These are phyloP conservation scores for Beauveria medogensis DNA, from an alignment of 2,329 filamentous ascomycete genomes.

Conservation along the genomic window DNA sequence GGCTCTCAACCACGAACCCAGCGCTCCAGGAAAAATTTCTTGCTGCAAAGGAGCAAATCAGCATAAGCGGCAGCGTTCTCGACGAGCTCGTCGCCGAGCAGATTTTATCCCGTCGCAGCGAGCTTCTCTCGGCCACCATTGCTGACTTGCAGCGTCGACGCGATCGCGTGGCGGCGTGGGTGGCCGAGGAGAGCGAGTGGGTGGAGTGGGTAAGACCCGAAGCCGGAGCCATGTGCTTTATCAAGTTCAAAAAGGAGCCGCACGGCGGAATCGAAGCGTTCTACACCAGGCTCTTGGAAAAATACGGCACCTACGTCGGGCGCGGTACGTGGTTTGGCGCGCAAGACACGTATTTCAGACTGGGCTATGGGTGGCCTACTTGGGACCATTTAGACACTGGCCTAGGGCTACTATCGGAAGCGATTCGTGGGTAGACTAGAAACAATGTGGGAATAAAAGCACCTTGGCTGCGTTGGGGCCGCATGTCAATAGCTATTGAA, in stretches of 20 bases:
- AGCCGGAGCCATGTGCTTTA: slow-evolving; percentile 19
- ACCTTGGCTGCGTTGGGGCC: too few species aligned
- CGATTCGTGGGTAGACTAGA: slow-evolving; percentile 4
- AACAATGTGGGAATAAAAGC: too few species aligned
- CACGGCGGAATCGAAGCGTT: slow-evolving; percentile 14
- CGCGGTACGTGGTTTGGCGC: slow-evolving; percentile 19
- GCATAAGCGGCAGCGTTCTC: slow-evolving; percentile 17
- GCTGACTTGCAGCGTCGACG: slow-evolving; percentile 17
- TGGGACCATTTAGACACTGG: slow-evolving; percentile 16
- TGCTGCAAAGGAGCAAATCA: slow-evolving; percentile 19
- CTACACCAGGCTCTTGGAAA: slow-evolving; percentile 15
- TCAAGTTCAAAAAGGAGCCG: slow-evolving; percentile 17
- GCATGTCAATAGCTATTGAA: too few species aligned
- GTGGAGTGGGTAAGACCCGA: slow-evolving; percentile 19
- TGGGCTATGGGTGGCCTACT: slow-evolving; percentile 20
- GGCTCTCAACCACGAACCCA: slow-evolving; percentile 14
- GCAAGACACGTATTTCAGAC: slow-evolving; percentile 17
- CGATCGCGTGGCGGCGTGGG: slow-evolving; percentile 16
- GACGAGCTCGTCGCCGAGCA: slow-evolving; percentile 18
- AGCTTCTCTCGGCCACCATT: slow-evolving; percentile 10
- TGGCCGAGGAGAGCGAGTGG: slow-evolving; percentile 15
- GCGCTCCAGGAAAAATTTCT: slow-evolving; percentile 17
- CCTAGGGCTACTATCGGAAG: slow-evolving; percentile 15
- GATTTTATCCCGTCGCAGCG: slow-evolving; percentile 12
- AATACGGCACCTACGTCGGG: slow-evolving; percentile 18